These are phyloP conservation scores for Pleurotus cornucopiae DNA, from an alignment of 768 basidiomycete genomes.

Conservation along the genomic window DNA sequence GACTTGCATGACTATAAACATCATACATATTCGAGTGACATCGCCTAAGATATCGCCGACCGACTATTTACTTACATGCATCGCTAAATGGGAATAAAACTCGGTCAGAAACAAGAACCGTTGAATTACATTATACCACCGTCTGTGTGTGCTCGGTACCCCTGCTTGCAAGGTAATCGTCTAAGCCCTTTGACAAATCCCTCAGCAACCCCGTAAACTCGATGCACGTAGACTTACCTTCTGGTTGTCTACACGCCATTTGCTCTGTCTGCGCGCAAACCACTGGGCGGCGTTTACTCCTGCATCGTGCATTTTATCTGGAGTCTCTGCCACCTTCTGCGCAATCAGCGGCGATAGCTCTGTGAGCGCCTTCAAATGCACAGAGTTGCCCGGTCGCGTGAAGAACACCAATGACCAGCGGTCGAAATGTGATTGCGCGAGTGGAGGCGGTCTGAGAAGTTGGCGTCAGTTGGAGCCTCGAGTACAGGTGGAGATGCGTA, in stretches of 20 bases:
- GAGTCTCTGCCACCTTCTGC: slow-evolving; percentile 28
- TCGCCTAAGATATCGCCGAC: too few species aligned
- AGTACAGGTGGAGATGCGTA: slow-evolving; percentile 13
- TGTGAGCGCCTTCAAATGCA: slow-evolving; percentile 38
- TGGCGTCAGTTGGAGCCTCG: background rate
- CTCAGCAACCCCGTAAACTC: background rate
- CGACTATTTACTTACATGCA: too few species aligned
- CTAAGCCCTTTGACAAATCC: slow-evolving; percentile 4
- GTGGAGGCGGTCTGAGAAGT: slow-evolving; percentile 39
- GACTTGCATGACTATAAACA: too few species aligned
- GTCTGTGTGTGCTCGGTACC: slow-evolving; percentile 14
- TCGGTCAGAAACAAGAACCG: too few species aligned
- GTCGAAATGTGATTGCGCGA: slow-evolving; percentile 39
- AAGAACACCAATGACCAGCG: slow-evolving; percentile 64
- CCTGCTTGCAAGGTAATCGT: slow-evolving; percentile 13
- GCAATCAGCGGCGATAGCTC: slow-evolving; percentile 43
- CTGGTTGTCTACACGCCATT: slow-evolving; percentile 16
- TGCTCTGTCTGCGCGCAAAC: slow-evolving; percentile 21
- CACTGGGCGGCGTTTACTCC: slow-evolving; percentile 24
- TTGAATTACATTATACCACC: background rate
- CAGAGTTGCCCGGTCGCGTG: slow-evolving; percentile 47
- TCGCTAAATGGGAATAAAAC: too few species aligned
- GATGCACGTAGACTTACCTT: slow-evolving; percentile 11
- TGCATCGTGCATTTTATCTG: slow-evolving; percentile 16
- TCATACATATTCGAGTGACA: too few species aligned